Evolutionary conservation across 139 green algal genomes (phyloP), one percentile per base, ranked within the genome.

Genomic region (Micractinium sp.): DNA sequence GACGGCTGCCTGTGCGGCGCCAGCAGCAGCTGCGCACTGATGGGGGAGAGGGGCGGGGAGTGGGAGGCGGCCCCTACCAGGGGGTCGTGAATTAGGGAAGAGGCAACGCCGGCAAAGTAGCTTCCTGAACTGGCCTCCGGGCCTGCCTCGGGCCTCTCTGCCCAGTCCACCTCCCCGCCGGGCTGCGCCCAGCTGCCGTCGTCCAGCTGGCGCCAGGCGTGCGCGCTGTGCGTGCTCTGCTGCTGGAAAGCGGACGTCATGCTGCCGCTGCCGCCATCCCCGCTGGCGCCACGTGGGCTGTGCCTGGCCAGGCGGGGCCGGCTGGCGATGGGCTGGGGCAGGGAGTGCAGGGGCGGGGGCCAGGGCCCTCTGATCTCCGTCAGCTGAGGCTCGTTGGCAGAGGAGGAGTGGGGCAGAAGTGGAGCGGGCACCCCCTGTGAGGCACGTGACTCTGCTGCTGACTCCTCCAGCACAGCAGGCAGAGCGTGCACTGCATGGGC

Each of bases 131-230:
- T 80, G 74, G 74, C 33, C 33, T 53, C 33, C 3, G n/a, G 33
- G 33, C 74, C 77, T 25, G 12, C 38, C 35, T 15, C 71, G n/a
- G n/a, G n/a, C n/a, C n/a, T n/a, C n/a, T n/a, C n/a, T 18, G 69
- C 73, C 83, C 83, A 87, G 14, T 87, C 83, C 27, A 87, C 83
- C 67, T 87, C 83, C 29, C 61, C 83, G 16, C 66, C 78, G 27
- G 78, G 41, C 3, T 31, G 39, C 25, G 39, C 16, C 83, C 83
- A 87, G 83, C 67, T 81, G 38, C 83, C 83, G 71, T 87, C 83
- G 39, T 87, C 83, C 67, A 80, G 83, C 67, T 87, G 83, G 0
- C 83, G 67, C 83, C 83, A 87, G 38, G 22, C 41, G 18, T 67
- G 39, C 56, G 56, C n/a, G 83, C 82, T 14, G 63, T 13, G 63